Evolutionary conservation across 1,139 yeast species (phyloP), one percentile per base, ranked within the genome.

Genomic region (Kodamaea fungicola): DNA sequence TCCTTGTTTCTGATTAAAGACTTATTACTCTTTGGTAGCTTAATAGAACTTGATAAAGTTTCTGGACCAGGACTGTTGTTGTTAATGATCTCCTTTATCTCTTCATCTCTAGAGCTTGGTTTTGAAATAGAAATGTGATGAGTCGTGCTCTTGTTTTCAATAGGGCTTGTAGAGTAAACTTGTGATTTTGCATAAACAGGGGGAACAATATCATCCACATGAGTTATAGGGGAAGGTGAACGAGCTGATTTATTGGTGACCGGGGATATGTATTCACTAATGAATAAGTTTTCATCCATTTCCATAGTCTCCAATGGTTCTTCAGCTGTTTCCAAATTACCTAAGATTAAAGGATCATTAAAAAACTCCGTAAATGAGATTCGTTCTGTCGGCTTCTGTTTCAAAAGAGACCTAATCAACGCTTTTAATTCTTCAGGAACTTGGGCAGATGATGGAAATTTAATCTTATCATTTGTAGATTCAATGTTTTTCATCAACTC

Each of bases 321-420:
- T 52, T 72, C 72, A 25, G 63, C 67, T 32, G 78, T 69, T 26
- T 67, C 68, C 33, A 77, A 64, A 22, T 73, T 78, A 13, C 61
- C 59, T 0, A 59, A 54, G 12, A 82, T 69, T 38, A 81, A 61
- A 3, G 81, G 74, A 51, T 83, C 81, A 41, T 68, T 75, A 59
- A 92, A 92, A 57, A 92, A 88, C 57, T 90, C 97, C 43, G 74
- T 77, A 59, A 88, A 92, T 1, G 94, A 83, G 62, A 90, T 80
- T 52, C 98, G 74, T 55, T 87, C 94, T 1, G 85, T 76, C 6
- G 98, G 96, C 47, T 84, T 83, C 51, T 87, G 83, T 52, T 83
- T 86, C 48, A 92, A 69, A 44, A 92, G 67, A 0, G 86, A 77
- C 43, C 88, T 74, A 23, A 92, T 86, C 44, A 92, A 71, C 36